Base-by-base conservation (phyloP, 2,329 filamentous ascomycete genomes). In the Coniochaeta sp. region DNA sequence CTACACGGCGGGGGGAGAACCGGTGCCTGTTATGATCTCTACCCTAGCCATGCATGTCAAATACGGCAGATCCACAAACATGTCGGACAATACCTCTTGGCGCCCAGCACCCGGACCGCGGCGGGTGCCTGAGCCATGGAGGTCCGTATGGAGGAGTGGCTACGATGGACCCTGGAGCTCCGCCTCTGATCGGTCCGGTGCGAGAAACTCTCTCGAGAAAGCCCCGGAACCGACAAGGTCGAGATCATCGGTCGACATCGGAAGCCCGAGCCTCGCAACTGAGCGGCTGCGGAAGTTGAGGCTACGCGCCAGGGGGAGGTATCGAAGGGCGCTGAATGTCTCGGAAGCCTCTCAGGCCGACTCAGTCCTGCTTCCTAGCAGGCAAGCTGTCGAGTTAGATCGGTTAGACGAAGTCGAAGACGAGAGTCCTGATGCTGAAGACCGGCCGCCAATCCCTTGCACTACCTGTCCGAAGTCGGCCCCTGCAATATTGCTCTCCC, bases 151-250 rank as follows among this genome's bases (percentile, higher is more conserved):
- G 54, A 56, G 54, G 38, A 56, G 19, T 17, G 54, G 30, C 34
- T 56, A 56, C 32, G 54, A 56, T n/a, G 54, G 54, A 12, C 54
- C 54, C 17, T 56, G 54, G 54, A 56, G 54, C 24, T 36, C 54
- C 14, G 26, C 30, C 16, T 56, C 54, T 8, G 54, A 38, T n/a
- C 24, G 14, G 14, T 56, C 54, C 10, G 54, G 52, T 36, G 32
- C 54, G 22, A 56, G 34, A 14, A 22, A 56, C 32, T 56, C 54
- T 3, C 30, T 56, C 2, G 54, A 56, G 22, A 56, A 56, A 12
- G n/a, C 17, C 9, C n/a, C 30, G 14, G 54, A 56, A n/a, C 32
- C 12, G 3, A 34, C 54, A 19, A 22, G 30, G 30, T 38, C 54
- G 3, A 34, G 28, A 28, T 38, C 30, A 2, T 34, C 30, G 19